Evolutionary conservation across 805 yeast genomes (phyloP), one percentile per base, ranked within the genome.

Genomic region (Lipomyces orientalis): DNA sequence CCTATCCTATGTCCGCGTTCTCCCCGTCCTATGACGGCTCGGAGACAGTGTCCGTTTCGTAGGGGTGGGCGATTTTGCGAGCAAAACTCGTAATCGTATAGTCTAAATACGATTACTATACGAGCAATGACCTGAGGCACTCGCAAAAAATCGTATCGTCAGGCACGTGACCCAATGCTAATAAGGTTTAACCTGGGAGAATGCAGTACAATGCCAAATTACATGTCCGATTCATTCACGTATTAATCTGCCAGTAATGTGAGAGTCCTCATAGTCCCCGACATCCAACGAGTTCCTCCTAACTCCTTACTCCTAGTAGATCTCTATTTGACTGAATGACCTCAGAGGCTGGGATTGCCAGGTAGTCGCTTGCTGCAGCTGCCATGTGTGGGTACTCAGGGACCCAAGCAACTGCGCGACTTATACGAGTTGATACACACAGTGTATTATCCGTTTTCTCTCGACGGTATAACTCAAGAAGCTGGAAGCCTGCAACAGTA

Each of bases 31-130:
- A 34, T 34, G 37, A 34, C 37, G 37, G 2, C 37, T 34, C 37
- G 37, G 37, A 34, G 37, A 9, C 37, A 34, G 10, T 34, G 37
- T 34, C 37, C 37, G 37, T 34, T 34, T 7, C 37, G 37, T 8
- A 29, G 55, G 55, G 55, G 29, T 51, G 55, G 55, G 33, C 55
- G 55, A 22, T 51, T 51, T 51, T 25, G 55, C 55, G 55, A 51
- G 55, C 55, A 51, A 51, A 51, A 51, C 33, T 29, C 33, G 33
- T 22, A 22, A 51, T 22, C 33, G 33, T 51, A 39, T 39, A 39
- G 49, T 39, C 46, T 25, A 51, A 51, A 25, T 51, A 51, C 54
- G 54, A 51, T 51, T 51, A 51, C 54, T 22, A 51, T 51, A 51
- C 55, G 55, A 29, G 55, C 55, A 49, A 51, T 51, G 16, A 51